Evolutionary conservation across 1,284 basidiomycete species (phyloP).

Genomic region (Irpex rosettiformis): DNA sequence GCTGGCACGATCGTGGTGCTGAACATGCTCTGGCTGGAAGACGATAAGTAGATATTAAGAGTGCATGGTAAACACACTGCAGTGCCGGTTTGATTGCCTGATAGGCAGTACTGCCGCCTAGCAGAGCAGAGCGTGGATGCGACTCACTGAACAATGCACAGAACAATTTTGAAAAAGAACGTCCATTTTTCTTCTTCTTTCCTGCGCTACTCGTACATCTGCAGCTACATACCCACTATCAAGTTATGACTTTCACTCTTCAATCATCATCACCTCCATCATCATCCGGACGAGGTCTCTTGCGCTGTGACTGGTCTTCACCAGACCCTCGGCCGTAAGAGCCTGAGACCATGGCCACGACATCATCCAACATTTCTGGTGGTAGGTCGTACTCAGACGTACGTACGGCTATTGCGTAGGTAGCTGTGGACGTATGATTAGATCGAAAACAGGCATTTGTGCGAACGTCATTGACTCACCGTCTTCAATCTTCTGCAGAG

Average conservation of each 20-base stretch:
- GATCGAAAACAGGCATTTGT: not conserved
- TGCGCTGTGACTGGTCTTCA: constrained; percentile 3
- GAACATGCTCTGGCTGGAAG: not conserved
- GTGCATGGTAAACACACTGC: not conserved
- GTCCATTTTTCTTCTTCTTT: not conserved
- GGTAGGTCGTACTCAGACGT: constrained; percentile 69
- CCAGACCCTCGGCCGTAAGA: constrained; percentile 12
- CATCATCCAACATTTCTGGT: constrained; percentile 62
- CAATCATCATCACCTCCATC: constrained; percentile 14
- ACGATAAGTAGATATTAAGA: constrained; percentile 1
- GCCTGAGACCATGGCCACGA: constrained; percentile 42
- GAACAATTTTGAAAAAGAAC: not conserved
- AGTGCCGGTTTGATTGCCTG: not conserved
- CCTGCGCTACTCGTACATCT: not conserved
- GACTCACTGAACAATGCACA: not conserved
- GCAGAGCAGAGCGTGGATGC: not conserved
- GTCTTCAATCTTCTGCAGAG: constrained; percentile 91
- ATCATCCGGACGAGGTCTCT: constrained; percentile 9
- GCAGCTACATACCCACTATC: not conserved
- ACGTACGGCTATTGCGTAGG: constrained; percentile 67
- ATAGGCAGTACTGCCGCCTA: not conserved
- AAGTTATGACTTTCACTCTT: not conserved
- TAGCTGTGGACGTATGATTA: constrained; percentile 39
- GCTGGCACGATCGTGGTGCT: not conserved
- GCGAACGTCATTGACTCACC: constrained; percentile 45